Conservation (phyloP, 139 green algal species). For the Tetradesmus lagerheimii region DNA sequence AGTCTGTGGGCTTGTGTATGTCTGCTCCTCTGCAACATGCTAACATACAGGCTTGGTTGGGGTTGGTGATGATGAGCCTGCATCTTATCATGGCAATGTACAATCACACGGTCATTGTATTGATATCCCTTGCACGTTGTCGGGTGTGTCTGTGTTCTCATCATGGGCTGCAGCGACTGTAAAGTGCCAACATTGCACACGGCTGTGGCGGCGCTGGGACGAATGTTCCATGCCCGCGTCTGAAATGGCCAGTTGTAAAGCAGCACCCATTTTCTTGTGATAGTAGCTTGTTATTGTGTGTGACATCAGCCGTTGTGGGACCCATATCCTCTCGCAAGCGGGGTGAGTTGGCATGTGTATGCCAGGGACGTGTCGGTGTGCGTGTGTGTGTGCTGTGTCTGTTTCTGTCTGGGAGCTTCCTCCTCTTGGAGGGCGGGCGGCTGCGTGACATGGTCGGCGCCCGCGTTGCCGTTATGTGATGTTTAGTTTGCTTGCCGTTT, state of each 20-base stretch:
- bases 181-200: neutral
- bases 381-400: neutral
- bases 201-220: neutral
- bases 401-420: neutral
- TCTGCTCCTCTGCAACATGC: conserved; percentile 1
- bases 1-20: neutral
- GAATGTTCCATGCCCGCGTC: neutral
- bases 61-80: conserved; percentile 1
- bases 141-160: conserved; percentile 12
- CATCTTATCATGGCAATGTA: conserved; percentile 30
- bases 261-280: neutral
- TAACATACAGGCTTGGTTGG: neutral
- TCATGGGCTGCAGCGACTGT: neutral
- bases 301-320: conserved; percentile 3
- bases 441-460: neutral
- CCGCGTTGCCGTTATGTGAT: neutral
- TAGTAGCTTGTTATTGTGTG: neutral
- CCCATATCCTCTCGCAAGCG: neutral
- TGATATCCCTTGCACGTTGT: conserved; percentile 37
- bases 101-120: conserved; percentile 39
- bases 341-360: neutral
- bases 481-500: neutral
- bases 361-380: neutral
- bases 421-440: neutral
- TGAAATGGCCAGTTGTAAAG: neutral